Evolutionary conservation across 345 rosid species (phyloP).

Genomic region (Eucalyptus pauciflora): DNA sequence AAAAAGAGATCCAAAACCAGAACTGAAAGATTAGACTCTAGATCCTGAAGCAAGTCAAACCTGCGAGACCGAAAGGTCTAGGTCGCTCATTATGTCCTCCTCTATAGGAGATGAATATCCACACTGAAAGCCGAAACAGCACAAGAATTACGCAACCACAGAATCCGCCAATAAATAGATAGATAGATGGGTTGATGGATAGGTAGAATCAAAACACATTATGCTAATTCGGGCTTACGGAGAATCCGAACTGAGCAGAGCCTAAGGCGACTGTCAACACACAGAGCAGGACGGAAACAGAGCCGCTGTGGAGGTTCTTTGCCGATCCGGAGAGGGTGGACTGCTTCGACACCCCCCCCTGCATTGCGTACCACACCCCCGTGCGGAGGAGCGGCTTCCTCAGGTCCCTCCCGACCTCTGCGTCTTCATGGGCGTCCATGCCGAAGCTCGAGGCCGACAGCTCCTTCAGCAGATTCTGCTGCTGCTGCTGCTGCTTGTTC

Average conservation of each 20-base stretch:
- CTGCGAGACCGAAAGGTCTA: conserved; percentile 45
- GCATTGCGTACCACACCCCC: conserved; percentile 55
- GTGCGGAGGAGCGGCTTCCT: conserved; percentile 58
- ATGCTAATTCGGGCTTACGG: conserved; percentile 7
- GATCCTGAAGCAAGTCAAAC: conserved; percentile 1
- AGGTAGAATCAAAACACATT: background rate
- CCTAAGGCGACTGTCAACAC: conserved; percentile 58
- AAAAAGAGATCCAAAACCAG: background rate
- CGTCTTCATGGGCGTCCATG: conserved; percentile 48
- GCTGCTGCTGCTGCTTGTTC: background rate
- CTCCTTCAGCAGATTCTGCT: background rate
- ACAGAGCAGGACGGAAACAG: conserved; percentile 54
- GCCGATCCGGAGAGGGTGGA: conserved; percentile 40
- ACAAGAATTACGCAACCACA: background rate
- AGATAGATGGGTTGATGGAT: background rate
- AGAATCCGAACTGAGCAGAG: conserved; percentile 66
- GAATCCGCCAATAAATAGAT: background rate
- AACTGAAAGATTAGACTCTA: background rate
- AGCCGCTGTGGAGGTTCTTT: conserved; percentile 37
- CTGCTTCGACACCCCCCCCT: conserved; percentile 34
- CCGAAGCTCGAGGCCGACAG: background rate
- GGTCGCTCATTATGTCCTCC: conserved; percentile 33
- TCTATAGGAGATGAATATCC: conserved; percentile 71
- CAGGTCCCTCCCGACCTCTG: conserved; percentile 32
- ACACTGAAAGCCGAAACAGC: conserved; percentile 7